Evolutionary conservation across 257 asterid species (phyloP), one percentile per base, ranked within the genome.

Genomic region (Voacanga thouarsii): DNA sequence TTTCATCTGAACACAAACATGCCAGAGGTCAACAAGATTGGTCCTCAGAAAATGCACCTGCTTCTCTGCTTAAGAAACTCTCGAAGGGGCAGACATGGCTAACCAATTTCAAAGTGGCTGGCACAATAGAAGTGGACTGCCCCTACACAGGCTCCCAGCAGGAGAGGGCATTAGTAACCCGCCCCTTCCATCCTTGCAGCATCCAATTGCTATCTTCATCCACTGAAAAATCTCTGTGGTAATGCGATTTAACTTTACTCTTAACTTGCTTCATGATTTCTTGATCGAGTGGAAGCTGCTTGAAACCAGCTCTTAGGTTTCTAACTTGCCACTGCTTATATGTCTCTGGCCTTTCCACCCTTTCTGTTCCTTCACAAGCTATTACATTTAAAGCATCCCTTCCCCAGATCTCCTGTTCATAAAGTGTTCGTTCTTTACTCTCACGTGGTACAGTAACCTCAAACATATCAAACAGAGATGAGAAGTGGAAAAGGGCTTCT

Each of bases 241-340:
- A 82, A 59, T 47, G 72, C 26, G 0, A 19, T 51, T 73, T 74
- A 8, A 78, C 85, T 30, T 45, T 73, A 19, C 19, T 53, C 6
- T 24, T 53, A 15, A 85, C 77, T 11, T 44, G 47, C 37, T 72
- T 77, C 57, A 77, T 77, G n/a, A 80, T 82, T 44, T 85, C 88
- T 59, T 72, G 75, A 69, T 85, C 86, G 43, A 82, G 88, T 21
- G 81, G 84, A 16, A 80, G 78, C 75, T 82, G 88, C 59, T 49
- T 80, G 71, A 85, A 85, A 45, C 88, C 86, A 30, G 86, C 84
- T 78, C 88, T 77, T 26, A 59, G n/a, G 75, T 75, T 80, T 73
- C 86, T 82, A 53, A 78, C 81, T 72, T 82, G 86, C 88, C 88
- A 85, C 39, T 85, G 88, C 78, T 82, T 85, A 65, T 78, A 85